Percentiles rank a stretch among this genome's conserved stretches.
Conservation (phyloP, 2,329 filamentous ascomycete species). For the Aureobasidium melanogenum region DNA sequence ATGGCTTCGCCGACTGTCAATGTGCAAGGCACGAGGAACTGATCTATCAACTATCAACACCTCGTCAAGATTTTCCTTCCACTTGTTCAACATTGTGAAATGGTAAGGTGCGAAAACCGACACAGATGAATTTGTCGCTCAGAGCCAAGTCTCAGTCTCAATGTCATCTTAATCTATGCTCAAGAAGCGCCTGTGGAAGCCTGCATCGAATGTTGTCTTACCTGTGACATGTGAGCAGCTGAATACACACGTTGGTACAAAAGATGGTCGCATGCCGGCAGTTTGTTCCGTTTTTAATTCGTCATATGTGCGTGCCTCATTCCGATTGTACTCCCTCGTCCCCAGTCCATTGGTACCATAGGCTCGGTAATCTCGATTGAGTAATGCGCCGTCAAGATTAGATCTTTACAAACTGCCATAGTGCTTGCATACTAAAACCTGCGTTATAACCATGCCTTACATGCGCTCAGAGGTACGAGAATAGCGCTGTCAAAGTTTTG, state of each 20-base stretch:
- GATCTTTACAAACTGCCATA: background rate
- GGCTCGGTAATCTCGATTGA: background rate
- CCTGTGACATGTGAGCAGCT: background rate
- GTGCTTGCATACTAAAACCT: background rate
- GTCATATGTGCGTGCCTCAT: background rate
- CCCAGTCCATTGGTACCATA: background rate
- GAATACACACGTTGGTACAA: background rate
- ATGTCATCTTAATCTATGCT: background rate
- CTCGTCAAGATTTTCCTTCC: background rate
- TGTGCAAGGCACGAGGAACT: background rate
- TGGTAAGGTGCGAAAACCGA: background rate
- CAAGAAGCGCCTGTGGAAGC: conserved; percentile 3
- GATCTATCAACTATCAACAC: background rate
- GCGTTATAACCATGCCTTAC: background rate
- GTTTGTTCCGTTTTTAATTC: background rate
- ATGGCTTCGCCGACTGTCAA: background rate
- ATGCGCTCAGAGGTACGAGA: background rate
- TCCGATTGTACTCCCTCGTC: background rate
- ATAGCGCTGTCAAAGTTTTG: background rate
- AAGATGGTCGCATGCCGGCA: background rate
- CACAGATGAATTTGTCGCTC: background rate
- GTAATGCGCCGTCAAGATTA: background rate
- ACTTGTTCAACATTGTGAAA: background rate
- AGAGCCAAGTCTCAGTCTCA: background rate
- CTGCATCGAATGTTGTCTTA: background rate